Base-by-base conservation (phyloP, 1,139 yeast genomes). In the Chernovozyma sophiae-reginae region DNA sequence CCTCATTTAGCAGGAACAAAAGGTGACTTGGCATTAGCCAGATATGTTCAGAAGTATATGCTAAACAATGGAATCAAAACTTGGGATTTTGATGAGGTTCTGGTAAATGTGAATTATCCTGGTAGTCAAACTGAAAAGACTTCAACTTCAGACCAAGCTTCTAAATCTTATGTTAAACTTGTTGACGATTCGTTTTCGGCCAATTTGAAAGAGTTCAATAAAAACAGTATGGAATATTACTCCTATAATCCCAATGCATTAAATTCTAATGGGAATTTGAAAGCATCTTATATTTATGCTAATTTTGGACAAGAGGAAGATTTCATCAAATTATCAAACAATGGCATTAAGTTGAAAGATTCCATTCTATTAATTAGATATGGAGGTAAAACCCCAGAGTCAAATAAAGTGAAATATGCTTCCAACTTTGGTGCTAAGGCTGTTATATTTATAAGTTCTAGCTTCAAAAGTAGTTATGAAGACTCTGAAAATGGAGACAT, bases 1-100 rank as follows among this genome's bases (percentile, higher is more conserved):
- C 89, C 96, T 1, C 97, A 89, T 55, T 60, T 81, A 44, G 80
- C 96, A 0, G 97, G 97, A 2, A 81, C 97, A 2, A 76, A 77
- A 15, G 97, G 96, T 14, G 97, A 89, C 54, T 58, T 78, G 42
- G 72, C 87, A 0, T 60, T 87, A 26, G 81, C 87, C 1, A 68
- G 72, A 42, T 87, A 82, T 55, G 68, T 90, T 17, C 70, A 75
- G 44, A 68, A 72, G 12, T 73, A 74, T 40, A 77, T 86, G 60
- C 54, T 59, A 18, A 72, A 76, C 39, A 77, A 77, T 46, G 84
- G 86, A 2, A 51, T 86, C 33, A 61, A 65, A 30, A 44, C 65
- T n/a, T 68, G 75, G 7, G 77, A 74, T 27, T 69, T 75, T 36
- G 62, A 71, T 25, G 75, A 72, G 38, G 63, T 77, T 37, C 68